Base-by-base conservation (phyloP, 2,329 filamentous ascomycete species). In the Diaporthe aspalathi region DNA sequence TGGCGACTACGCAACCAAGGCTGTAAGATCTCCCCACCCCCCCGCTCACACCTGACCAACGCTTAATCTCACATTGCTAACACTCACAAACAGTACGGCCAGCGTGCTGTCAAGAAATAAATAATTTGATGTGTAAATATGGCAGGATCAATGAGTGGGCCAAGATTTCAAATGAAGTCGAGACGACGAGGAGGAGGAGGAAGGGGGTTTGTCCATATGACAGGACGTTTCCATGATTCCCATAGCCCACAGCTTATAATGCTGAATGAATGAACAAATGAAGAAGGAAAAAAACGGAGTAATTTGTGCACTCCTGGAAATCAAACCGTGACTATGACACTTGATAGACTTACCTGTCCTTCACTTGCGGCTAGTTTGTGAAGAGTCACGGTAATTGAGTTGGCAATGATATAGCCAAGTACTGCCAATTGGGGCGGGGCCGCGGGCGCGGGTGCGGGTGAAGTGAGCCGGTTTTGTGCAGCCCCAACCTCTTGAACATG, bases 1-100 rank as follows among this genome's bases (percentile, higher is more conserved):
- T 76, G 96, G 96, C 78, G 93, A 97, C 83, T 99, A 98, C 82
- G 95, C 94, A 76, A 98, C 96, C 80, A 96, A 93, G 90, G 90
- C 95, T 38, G 60, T 65, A 65, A 65, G 60, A 24, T 20, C 20
- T 35, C 32, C 32, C 32, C 32, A 9, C 32, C 32, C 32, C 32
- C 35, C 20, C 12, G 1, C 27, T 5, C 27, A 20, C 17, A 16
- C 24, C 5, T 8, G 1, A 24, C 12, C 29, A 12, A 3, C 5
- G 4, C 5, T 2, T 97, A 97, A 2, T 4, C 24, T 11, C n/a
- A 20, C n/a, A 50, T 38, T 3, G 43, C 60, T 65, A 45, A 65
- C 29, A 7, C n/a, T 8, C 9, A 5, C 24, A 12, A 29, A 65
- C 60, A 65, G 60, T 68, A 68, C 81, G 95, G 95, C 73, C 90